A percentile compares a stretch with the other conserved stretches of the same genome.
Conservation (phyloP, 345 rosid species). For the Turritis glabra region DNA sequence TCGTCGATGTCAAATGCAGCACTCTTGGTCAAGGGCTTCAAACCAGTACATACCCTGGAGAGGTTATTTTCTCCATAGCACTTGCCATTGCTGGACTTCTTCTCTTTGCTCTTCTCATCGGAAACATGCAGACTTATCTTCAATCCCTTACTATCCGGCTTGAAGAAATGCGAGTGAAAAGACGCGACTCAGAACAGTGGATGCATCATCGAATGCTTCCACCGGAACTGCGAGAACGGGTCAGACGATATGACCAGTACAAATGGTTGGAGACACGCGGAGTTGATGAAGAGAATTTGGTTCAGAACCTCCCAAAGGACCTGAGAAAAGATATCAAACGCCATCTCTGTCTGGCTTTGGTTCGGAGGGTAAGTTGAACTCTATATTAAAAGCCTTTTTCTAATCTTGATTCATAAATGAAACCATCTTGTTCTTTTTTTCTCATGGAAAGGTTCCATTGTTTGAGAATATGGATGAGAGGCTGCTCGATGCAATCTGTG, state of each 20-base stretch:
- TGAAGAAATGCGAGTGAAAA: conserved; percentile 96
- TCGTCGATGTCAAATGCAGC: conserved; percentile 43
- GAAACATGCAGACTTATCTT: conserved; percentile 99
- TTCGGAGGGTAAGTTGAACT: conserved; percentile 70
- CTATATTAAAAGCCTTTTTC: neutral
- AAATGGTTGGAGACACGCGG: conserved; percentile 98
- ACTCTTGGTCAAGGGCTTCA: conserved; percentile 97
- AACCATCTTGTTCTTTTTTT: neutral
- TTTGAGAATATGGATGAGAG: conserved; percentile 96
- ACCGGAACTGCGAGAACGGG: conserved; percentile 76
- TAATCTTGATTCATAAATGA: neutral
- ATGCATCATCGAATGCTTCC: conserved; percentile 99
- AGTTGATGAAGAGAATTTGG: conserved; percentile 86
- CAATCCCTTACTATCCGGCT: conserved; percentile 93
- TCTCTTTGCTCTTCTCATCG: conserved; percentile 94
- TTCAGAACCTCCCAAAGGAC: conserved; percentile 92
- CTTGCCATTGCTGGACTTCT: conserved; percentile 87
- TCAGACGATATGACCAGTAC: conserved; percentile 91
- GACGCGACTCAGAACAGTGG: conserved; percentile 99
- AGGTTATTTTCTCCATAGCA: conserved; percentile 79
- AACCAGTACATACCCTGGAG: conserved; percentile 88
- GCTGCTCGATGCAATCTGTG: conserved; percentile 93
- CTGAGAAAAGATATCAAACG: conserved; percentile 94
- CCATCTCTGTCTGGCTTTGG: conserved; percentile 91
- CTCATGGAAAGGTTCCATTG: conserved; percentile 65